phyloP scores from a whole-genome alignment of 2,329 filamentous ascomycete genomes.

The Xenoacremonium recifei region DNA sequence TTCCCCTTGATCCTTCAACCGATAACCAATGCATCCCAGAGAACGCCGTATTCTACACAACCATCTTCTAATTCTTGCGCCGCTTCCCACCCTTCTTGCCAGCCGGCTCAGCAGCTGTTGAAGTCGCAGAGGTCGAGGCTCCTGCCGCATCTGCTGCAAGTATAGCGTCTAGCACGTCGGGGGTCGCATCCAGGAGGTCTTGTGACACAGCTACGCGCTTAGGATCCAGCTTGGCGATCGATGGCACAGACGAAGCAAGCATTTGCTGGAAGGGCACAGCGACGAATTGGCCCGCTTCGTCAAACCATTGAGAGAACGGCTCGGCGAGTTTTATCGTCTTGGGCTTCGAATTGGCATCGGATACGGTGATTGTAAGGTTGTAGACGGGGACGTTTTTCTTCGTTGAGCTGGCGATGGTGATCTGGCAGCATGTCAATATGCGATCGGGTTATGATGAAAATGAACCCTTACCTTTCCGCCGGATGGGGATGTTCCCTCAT shows the following conservation, averaged over 20 bases:
- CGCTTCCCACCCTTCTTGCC: conserved; percentile 44
- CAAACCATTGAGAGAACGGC: conserved; percentile 76
- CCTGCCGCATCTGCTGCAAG: conserved; percentile 34
- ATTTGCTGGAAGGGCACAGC: conserved; percentile 75
- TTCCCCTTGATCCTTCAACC: no score
- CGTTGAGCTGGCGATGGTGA: conserved; percentile 69
- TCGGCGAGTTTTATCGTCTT: conserved; percentile 55
- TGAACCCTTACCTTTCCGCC: conserved; percentile 68
- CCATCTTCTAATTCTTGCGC: conserved; percentile 34
- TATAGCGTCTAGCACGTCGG: conserved; percentile 50
- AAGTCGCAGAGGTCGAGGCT: conserved; percentile 21
- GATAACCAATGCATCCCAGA: no score
- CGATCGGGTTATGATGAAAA: no score
- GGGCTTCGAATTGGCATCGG: conserved; percentile 34
- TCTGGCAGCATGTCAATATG: no score
- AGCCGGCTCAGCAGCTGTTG: conserved; percentile 32
- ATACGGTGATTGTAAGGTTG: conserved; percentile 64
- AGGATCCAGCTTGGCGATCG: conserved; percentile 65
- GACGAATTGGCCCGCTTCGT: conserved; percentile 69
- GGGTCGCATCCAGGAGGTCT: conserved; percentile 37
- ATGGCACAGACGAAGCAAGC: conserved; percentile 65
- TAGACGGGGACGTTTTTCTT: conserved; percentile 84
- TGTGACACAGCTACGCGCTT: conserved; percentile 46
- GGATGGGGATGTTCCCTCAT: conserved; percentile 66
- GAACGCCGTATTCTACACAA: conserved; percentile 17